Base-by-base conservation (phyloP, 2,329 filamentous ascomycete species). In the Fusarium sp. region DNA sequence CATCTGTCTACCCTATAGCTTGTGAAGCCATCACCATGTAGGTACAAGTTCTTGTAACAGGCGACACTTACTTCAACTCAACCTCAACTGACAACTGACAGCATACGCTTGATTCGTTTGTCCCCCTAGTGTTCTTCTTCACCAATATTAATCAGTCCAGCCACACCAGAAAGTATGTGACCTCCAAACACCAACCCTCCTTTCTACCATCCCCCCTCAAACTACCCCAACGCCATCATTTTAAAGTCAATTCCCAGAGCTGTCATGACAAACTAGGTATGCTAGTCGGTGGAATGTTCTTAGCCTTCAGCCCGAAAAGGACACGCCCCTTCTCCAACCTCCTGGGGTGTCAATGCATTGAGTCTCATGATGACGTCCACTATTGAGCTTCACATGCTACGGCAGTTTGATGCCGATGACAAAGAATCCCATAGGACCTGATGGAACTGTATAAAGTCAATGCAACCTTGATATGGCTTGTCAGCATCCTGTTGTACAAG, bases 301-400 rank as follows among this genome's bases (percentile, higher is more conserved):
- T 59, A 60, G 56, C 25, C 6, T 47, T 54, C 41, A 42, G 19
- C 19, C 15, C 24, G 25, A 13, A 13, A 32, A 29, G 25, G 22
- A 48, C 45, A 47, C 52, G 36, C 45, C 50, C 56, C 45, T 34
- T 12, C 47, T 19, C 22, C 36, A 47, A 19, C 32, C 28, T 29
- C 10, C 13, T 11, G 29, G 38, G 48, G 56, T 36, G 47, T 55
- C n/a, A 9, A 24, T 59, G 28, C 31, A 40, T 29, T 25, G 22
- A 28, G 53, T 22, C 40, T 43, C n/a, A 34, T 31, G 29, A 63
- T 63, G 53, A 53, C 58, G 53, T 63, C 34, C 29, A 42, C 39
- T 24, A 53, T 46, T 13, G 12, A 39, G 35, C 25, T 32, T 54
- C 58, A 62, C n/a, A 15, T 52, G 38, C 13, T 6, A 31, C 24